Evolutionary conservation across 2,329 filamentous ascomycete species (phyloP).

Genomic region (Trichoderma sp.): DNA sequence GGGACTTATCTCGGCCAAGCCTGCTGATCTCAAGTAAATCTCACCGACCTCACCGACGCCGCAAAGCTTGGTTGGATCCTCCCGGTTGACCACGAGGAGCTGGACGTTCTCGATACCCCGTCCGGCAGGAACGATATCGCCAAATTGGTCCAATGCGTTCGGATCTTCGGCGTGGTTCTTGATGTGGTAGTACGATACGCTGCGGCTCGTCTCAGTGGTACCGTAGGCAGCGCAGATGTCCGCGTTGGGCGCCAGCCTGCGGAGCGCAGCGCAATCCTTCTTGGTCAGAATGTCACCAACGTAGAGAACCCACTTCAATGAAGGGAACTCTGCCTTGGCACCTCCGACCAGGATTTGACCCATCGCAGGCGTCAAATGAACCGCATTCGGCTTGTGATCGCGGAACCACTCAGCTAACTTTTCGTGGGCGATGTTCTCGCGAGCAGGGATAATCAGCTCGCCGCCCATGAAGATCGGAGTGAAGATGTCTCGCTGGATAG

Average conservation of each 20-base stretch:
- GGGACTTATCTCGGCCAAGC: constrained; percentile 65
- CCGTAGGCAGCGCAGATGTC: constrained; percentile 85
- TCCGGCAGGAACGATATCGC: constrained; percentile 79
- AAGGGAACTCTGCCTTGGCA: constrained; percentile 74
- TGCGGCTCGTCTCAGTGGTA: constrained; percentile 80
- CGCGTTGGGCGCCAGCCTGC: constrained; percentile 74
- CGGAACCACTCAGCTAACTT: constrained; percentile 85
- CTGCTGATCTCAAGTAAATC: constrained; percentile 78
- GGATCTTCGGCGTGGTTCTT: constrained; percentile 68
- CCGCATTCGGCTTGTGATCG: constrained; percentile 72
- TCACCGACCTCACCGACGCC: constrained; percentile 81
- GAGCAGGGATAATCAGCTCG: constrained; percentile 73
- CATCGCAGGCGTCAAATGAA: constrained; percentile 94
- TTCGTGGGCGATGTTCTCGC: constrained; percentile 85
- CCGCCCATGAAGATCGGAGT: constrained; percentile 87
- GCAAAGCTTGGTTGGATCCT: constrained; percentile 68
- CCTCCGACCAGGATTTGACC: constrained; percentile 91
- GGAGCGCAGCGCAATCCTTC: constrained; percentile 76
- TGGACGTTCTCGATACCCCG: constrained; percentile 88
- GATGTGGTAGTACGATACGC: constrained; percentile 71
- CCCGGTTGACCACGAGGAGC: constrained; percentile 77
- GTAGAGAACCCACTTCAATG: constrained; percentile 80
- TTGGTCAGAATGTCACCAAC: constrained; percentile 90
- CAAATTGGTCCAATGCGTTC: constrained; percentile 46
- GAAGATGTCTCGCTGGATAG: constrained; percentile 72